Conservation (phyloP, 2,329 filamentous ascomycete species). For the Acrodontium crateriforme region DNA sequence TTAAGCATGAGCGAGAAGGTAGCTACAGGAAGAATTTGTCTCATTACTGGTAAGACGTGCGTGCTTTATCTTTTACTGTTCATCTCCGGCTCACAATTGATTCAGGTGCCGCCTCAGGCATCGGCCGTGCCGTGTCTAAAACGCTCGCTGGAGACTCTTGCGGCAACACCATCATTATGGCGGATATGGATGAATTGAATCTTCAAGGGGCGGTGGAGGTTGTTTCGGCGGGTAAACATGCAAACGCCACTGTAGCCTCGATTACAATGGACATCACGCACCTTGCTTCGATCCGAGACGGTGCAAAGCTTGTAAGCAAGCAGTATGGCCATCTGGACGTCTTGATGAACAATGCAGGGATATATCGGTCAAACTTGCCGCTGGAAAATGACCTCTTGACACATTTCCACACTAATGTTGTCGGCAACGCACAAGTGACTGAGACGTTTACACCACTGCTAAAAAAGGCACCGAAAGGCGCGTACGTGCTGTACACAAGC, state of each 20-base stretch:
- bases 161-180: not conserved
- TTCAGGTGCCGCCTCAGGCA: not conserved
- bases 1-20: too few relatives aligned
- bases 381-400: conserved; percentile 22
- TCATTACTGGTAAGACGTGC: too few relatives aligned
- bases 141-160: not conserved
- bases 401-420: conserved; percentile 31
- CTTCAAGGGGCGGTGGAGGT: not conserved
- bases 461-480: not conserved
- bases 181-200: not conserved
- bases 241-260: not conserved
- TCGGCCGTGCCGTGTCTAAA: not conserved
- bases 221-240: not conserved
- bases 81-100: not conserved
- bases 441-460: conserved; percentile 30
- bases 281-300: conserved; percentile 21
- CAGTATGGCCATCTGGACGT: conserved; percentile 28
- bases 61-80: too few relatives aligned
- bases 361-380: conserved; percentile 1
- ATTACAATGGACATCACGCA: conserved; percentile 27
- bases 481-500: not conserved
- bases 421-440: conserved; percentile 32
- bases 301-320: conserved; percentile 19
- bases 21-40: too few relatives aligned
- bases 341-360: conserved; percentile 35